phyloP scores from a whole-genome alignment of 306 rosid genomes.

The Glycine latifolia region DNA sequence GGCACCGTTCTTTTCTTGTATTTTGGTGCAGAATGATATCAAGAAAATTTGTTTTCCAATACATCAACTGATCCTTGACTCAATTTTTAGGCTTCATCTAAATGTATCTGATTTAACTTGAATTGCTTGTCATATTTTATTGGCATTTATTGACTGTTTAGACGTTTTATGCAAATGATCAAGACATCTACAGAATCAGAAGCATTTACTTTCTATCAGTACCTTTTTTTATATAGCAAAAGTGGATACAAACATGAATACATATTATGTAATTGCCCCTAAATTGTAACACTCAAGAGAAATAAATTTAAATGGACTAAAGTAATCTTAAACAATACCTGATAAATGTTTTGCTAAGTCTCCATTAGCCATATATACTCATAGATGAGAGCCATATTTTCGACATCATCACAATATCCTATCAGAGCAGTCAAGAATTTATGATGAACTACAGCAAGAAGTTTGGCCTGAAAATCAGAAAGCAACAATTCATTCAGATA shows the following conservation, averaged over 20 bases:
- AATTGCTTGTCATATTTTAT: neutral
- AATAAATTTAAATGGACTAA: slow-evolving; percentile 2
- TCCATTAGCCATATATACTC: slow-evolving; percentile 66
- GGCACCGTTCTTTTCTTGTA: neutral
- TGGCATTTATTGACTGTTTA: neutral
- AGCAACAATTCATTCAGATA: slow-evolving; percentile 25
- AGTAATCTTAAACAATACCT: slow-evolving; percentile 39
- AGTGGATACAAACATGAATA: neutral
- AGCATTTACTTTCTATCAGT: neutral
- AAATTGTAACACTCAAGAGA: neutral
- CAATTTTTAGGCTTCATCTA: slow-evolving; percentile 10
- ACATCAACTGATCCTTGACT: slow-evolving; percentile 1
- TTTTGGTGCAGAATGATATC: neutral
- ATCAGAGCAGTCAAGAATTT: slow-evolving; percentile 60
- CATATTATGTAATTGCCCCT: neutral
- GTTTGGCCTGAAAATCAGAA: slow-evolving; percentile 55
- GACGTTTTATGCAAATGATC: neutral
- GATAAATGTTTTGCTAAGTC: slow-evolving; percentile 56
- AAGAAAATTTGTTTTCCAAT: neutral
- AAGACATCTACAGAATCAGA: neutral
- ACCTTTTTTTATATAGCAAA: neutral
- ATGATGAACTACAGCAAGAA: slow-evolving; percentile 62
- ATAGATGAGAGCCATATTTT: slow-evolving; percentile 62
- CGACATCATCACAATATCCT: slow-evolving; percentile 64
- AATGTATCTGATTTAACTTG: neutral